Evolutionary conservation across 1,284 basidiomycete genomes (phyloP).

Genomic region (Boletellus deceptivus): DNA sequence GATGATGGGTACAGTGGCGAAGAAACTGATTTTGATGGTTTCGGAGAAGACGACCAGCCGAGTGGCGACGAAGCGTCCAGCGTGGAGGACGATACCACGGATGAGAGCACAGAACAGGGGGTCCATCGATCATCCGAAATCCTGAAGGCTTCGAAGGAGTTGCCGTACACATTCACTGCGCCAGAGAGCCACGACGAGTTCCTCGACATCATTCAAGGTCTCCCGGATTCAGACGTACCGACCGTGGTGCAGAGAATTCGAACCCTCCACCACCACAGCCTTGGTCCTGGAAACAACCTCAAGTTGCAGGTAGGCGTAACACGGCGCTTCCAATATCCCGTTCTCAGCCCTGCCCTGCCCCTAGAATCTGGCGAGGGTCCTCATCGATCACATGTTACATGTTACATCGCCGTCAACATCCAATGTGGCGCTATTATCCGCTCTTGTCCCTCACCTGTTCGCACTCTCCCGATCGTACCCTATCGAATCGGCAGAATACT

Average conservation of each 20-base stretch:
- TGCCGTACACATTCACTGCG: conserved; percentile 93
- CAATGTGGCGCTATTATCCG: conserved; percentile 59
- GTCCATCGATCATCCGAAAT: conserved; percentile 32
- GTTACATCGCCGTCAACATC: conserved; percentile 65
- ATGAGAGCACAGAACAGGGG: conserved; percentile 35
- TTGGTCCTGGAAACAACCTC: conserved; percentile 88
- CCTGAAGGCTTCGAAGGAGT: conserved; percentile 46
- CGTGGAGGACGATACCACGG: conserved; percentile 44
- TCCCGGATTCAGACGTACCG: conserved; percentile 73
- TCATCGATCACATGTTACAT: conserved; percentile 92
- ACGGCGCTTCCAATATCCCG: conserved; percentile 2
- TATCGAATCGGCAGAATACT: conserved; percentile 74
- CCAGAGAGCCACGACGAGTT: conserved; percentile 88
- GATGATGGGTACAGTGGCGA: conserved; percentile 39
- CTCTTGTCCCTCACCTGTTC: conserved; percentile 80
- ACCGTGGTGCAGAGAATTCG: conserved; percentile 91
- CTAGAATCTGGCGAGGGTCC: conserved; percentile 72
- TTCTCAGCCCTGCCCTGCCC: conserved; percentile 3
- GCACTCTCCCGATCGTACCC: conserved; percentile 84
- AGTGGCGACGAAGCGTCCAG: conserved; percentile 34
- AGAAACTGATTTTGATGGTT: conserved; percentile 36
- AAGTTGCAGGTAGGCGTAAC: conserved; percentile 72
- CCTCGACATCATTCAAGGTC: conserved; percentile 71
- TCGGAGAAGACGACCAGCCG: conserved; percentile 36
- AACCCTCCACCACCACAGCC: conserved; percentile 86